Evolutionary conservation across 2,329 filamentous ascomycete species (phyloP).

Genomic region (Plenodomus lindquistii): DNA sequence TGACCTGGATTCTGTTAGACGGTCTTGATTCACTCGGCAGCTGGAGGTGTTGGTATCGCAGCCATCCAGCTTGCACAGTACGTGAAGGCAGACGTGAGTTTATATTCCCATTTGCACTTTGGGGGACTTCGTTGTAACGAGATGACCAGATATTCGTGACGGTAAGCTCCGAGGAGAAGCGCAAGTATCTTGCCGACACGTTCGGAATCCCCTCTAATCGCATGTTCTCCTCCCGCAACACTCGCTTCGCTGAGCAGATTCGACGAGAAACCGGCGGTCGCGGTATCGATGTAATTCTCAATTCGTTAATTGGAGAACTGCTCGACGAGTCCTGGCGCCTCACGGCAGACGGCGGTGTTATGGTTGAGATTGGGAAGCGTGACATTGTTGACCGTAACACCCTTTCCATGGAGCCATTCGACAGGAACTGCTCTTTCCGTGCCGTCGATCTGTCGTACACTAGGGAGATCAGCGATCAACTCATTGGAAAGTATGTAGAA

Average conservation of each 20-base stretch:
- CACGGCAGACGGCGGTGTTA: slow-evolving; percentile 10
- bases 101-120: too few species aligned
- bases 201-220: background rate
- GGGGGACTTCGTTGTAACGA: too few species aligned
- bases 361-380: slow-evolving; percentile 23
- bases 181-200: background rate
- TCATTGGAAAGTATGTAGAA: too few species aligned
- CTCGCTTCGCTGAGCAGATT: background rate
- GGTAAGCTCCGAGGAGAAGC: background rate
- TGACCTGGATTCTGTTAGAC: too few species aligned
- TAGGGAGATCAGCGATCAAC: background rate
- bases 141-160: too few species aligned
- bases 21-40: background rate
- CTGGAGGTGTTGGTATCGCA: background rate
- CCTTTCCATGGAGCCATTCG: slow-evolving; percentile 6
- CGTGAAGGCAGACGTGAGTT: background rate
- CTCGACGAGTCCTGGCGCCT: background rate
- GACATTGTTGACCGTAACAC: slow-evolving; percentile 14
- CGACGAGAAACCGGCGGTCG: background rate
- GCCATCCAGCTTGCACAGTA: background rate
- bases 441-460: slow-evolving; percentile 2
- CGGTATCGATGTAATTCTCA: slow-evolving; percentile 2
- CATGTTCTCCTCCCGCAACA: slow-evolving; percentile 1
- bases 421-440: slow-evolving; percentile 1
- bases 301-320: slow-evolving; percentile 2